A percentile compares a stretch with the other conserved stretches of the same genome.
phyloP scores from a whole-genome alignment of 2,329 filamentous ascomycete genomes.

The Teratosphaeria epicoccoides region DNA sequence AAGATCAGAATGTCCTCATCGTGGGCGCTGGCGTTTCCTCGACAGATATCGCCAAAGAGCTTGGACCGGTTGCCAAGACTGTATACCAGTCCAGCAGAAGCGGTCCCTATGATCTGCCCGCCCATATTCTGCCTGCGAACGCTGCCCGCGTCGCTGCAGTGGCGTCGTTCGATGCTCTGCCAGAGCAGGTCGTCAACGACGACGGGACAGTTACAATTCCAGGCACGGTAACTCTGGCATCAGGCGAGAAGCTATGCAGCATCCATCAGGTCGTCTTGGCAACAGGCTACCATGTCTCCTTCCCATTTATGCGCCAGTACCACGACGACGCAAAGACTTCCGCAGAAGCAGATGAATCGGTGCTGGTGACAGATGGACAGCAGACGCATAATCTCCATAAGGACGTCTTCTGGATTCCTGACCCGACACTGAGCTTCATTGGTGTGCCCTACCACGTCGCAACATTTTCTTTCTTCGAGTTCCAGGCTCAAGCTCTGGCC shows the following conservation, averaged over 20 bases:
- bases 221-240: conserved; percentile 41
- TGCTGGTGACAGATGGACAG: conserved; percentile 54
- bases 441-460: conserved; percentile 56
- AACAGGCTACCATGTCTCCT: conserved; percentile 58
- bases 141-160: conserved; percentile 45
- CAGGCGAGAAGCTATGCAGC: conserved; percentile 41
- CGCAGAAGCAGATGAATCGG: conserved; percentile 39
- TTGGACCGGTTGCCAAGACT: conserved; percentile 34
- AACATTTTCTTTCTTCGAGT: conserved; percentile 60
- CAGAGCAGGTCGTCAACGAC: not conserved
- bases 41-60: conserved; percentile 43
- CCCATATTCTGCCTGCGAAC: conserved; percentile 43
- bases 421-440: conserved; percentile 52
- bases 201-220: conserved; percentile 33
- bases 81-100: conserved; percentile 49
- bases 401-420: conserved; percentile 61
- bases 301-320: conserved; percentile 51
- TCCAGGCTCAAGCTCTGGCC: conserved; percentile 53
- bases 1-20: conserved; percentile 47
- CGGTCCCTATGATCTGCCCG: conserved; percentile 49
- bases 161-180: conserved; percentile 31
- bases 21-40: conserved; percentile 48
- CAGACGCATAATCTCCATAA: conserved; percentile 57
- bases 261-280: conserved; percentile 55
- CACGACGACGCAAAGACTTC: conserved; percentile 36